Percentiles rank a stretch among this genome's conserved stretches.
Conservation (phyloP, 306 rosid species). For the Arachis hypogaea region DNA sequence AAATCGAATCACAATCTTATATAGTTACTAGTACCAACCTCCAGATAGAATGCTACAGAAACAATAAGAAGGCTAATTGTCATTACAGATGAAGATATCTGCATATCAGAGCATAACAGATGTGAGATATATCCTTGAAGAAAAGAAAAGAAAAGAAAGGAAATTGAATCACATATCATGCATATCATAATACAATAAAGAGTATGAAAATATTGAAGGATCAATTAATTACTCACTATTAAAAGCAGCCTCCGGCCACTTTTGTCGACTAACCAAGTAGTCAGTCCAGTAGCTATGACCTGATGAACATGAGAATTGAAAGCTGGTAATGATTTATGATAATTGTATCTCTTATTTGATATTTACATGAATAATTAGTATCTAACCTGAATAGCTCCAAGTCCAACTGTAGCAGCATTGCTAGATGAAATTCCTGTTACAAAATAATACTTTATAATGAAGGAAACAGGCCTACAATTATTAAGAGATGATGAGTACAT, state of each 20-base stretch:
- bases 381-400: constrained; percentile 75
- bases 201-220: background rate
- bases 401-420: constrained; percentile 67
- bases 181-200: constrained; percentile 5
- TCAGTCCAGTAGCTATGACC: constrained; percentile 70
- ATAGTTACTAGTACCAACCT: constrained; percentile 51
- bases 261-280: constrained; percentile 86
- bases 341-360: constrained; percentile 8
- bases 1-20: constrained; percentile 32
- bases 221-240: constrained; percentile 49
- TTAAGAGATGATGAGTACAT: background rate
- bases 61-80: constrained; percentile 68
- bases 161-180: background rate
- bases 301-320: background rate
- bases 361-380: constrained; percentile 17
- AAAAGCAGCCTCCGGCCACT: constrained; percentile 80
- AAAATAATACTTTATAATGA: constrained; percentile 5
- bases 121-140: constrained; percentile 3
- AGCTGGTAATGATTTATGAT: background rate
- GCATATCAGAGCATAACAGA: constrained; percentile 32
- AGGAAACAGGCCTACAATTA: background rate
- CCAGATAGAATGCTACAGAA: constrained; percentile 64
- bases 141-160: background rate
- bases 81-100: constrained; percentile 74
- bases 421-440: constrained; percentile 74